A percentile compares a stretch with the other conserved stretches of the same genome.
These are phyloP conservation scores for Musa troglodytarum DNA, from an alignment of 176 grass and related monocot genomes.

Conservation along the genomic window DNA sequence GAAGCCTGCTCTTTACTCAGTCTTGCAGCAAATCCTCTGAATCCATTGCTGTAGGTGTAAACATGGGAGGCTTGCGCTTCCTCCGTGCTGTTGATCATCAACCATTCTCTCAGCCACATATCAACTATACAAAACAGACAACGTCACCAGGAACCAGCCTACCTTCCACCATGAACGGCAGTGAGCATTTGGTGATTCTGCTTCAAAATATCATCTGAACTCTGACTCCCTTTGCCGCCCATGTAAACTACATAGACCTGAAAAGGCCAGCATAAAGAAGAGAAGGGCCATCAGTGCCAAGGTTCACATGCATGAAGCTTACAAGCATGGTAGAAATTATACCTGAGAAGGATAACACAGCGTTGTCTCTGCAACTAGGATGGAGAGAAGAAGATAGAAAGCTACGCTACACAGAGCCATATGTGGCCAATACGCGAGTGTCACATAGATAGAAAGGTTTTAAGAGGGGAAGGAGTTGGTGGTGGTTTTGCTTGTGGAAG, in stretches of 20 bases:
- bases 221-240: slow-evolving; percentile 7
- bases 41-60: slow-evolving; percentile 44
- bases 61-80: slow-evolving; percentile 49
- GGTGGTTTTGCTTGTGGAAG: not conserved
- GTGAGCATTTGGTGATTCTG: slow-evolving; percentile 55
- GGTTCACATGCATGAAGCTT: not conserved
- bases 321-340: not conserved
- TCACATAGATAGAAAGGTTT: not conserved
- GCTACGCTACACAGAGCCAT: not conserved
- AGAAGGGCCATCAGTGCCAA: not conserved
- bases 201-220: slow-evolving; percentile 3
- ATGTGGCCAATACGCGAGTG: not conserved
- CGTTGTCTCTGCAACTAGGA: not conserved
- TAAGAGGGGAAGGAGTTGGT: not conserved
- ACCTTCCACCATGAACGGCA: slow-evolving; percentile 68
- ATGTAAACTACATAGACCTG: slow-evolving; percentile 23
- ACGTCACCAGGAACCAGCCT: not conserved
- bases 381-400: not conserved
- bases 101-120: not conserved
- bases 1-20: slow-evolving; percentile 50
- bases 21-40: slow-evolving; percentile 67
- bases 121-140: not conserved
- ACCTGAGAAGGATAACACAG: slow-evolving; percentile 8
- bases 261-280: not conserved
- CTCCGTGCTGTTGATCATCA: slow-evolving; percentile 32